Conservation (phyloP, 208 protist species). For the Crithidia acanthocephali region DNA sequence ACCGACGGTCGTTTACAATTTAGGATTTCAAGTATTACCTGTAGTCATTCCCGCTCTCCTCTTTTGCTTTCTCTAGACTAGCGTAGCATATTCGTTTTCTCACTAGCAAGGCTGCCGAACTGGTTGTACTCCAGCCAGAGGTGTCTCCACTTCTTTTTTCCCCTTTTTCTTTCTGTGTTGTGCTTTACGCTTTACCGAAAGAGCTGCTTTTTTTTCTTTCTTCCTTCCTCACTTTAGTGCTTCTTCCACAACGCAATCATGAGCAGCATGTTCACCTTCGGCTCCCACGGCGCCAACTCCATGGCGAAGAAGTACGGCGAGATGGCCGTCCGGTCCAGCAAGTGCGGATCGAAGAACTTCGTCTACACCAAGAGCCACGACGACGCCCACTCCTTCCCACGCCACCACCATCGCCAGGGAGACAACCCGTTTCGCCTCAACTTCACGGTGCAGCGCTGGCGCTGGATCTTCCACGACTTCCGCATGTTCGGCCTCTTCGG, state of each 20-base stretch:
- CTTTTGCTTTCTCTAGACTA: too few relatives aligned
- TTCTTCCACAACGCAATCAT: conserved; percentile 30
- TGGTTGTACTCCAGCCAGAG: too few relatives aligned
- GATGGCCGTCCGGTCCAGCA: conserved; percentile 65
- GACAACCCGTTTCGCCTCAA: conserved; percentile 77
- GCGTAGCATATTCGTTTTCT: too few relatives aligned
- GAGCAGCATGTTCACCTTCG: conserved; percentile 83
- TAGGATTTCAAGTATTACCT: too few relatives aligned
- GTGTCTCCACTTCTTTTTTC: neutral
- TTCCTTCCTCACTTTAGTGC: neutral
- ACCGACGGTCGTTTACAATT: too few relatives aligned
- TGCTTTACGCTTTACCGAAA: too few relatives aligned
- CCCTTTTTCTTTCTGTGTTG: conserved; percentile 19
- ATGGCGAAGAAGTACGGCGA: conserved; percentile 70
- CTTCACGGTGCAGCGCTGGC: conserved; percentile 72
- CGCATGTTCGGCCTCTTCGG: conserved; percentile 91
- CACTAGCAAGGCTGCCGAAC: too few relatives aligned
- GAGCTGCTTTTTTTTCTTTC: conserved; percentile 6
- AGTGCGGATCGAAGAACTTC: conserved; percentile 88
- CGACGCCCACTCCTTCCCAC: conserved; percentile 64
- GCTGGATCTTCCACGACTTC: conserved; percentile 91
- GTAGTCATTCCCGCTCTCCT: too few relatives aligned
- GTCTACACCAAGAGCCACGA: conserved; percentile 82
- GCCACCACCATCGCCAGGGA: conserved; percentile 82
- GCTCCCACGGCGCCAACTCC: conserved; percentile 69